These are phyloP conservation scores for Auricularia heimuer DNA, from an alignment of 768 basidiomycete species.

Conservation along the genomic window DNA sequence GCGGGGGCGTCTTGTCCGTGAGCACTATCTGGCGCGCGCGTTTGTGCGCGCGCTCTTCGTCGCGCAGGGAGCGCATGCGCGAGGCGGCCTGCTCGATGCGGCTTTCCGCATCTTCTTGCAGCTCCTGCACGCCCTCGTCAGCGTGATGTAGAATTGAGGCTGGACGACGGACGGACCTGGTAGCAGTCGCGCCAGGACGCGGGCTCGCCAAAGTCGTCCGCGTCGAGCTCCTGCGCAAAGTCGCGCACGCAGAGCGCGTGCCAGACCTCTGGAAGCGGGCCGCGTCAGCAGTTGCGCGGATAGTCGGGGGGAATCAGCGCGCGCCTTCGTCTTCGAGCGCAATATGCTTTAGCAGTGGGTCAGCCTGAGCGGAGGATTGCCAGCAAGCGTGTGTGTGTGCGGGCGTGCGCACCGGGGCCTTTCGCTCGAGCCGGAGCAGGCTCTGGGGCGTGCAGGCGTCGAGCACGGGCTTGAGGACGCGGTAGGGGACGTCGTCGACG, in stretches of 20 bases:
- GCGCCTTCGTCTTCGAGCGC: conserved; percentile 14
- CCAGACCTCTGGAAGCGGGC: conserved; percentile 30
- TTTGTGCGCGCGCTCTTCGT: conserved; percentile 64
- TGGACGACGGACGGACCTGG: conserved; percentile 38
- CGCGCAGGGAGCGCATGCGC: conserved; percentile 54
- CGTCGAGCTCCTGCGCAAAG: conserved; percentile 34
- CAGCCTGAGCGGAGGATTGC: background rate
- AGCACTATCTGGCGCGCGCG: conserved; percentile 67
- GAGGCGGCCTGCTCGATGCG: conserved; percentile 54
- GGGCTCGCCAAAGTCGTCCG: conserved; percentile 30
- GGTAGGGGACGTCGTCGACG: conserved; percentile 39
- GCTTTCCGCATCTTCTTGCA: conserved; percentile 49
- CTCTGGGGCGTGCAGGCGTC: conserved; percentile 64
- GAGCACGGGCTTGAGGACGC: conserved; percentile 62
- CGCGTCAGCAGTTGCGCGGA: background rate
- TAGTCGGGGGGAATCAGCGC: background rate
- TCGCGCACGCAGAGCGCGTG: conserved; percentile 45
- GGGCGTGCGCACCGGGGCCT: conserved; percentile 49
- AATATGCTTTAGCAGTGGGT: conserved; percentile 9
- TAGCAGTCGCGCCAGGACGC: conserved; percentile 62
- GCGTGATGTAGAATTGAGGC: conserved; percentile 3
- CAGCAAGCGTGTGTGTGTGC: background rate
- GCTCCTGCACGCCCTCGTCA: conserved; percentile 28
- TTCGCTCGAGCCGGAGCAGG: conserved; percentile 55
- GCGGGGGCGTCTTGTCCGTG: conserved; percentile 57